Percentiles rank a stretch among this genome's conserved stretches.
Conservation (phyloP, 106 monocot species). For the Narthecium ossifragum region DNA sequence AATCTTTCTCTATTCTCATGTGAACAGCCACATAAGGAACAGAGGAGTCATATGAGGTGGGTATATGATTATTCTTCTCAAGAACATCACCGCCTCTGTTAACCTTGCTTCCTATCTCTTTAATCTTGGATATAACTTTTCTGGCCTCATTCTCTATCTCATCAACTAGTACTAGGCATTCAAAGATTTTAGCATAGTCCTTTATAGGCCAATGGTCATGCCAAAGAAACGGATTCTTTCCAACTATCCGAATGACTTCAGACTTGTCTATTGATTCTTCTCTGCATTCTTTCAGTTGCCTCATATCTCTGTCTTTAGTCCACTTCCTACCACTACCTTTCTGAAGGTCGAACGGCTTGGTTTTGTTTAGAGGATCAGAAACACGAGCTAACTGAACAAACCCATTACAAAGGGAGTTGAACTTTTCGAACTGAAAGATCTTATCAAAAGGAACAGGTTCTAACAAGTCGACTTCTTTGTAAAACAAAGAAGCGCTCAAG, state of each 20-base stretch:
- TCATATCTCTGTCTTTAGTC: constrained; percentile 77
- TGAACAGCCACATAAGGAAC: constrained; percentile 82
- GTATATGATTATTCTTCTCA: background rate
- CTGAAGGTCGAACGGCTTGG: constrained; percentile 44
- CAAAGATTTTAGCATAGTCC: constrained; percentile 74
- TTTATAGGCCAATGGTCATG: constrained; percentile 92
- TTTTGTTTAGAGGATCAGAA: constrained; percentile 48
- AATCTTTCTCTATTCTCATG: constrained; percentile 96
- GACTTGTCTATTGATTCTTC: constrained; percentile 27
- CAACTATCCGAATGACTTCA: constrained; percentile 59
- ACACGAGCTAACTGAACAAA: constrained; percentile 51
- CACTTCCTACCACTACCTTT: constrained; percentile 97
- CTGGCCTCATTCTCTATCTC: constrained; percentile 67
- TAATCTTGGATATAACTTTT: constrained; percentile 66
- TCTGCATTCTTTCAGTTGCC: constrained; percentile 45
- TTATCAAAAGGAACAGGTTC: constrained; percentile 73
- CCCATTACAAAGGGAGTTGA: constrained; percentile 61
- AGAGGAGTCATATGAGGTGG: background rate
- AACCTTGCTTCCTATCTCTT: constrained; percentile 22
- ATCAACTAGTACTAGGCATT: constrained; percentile 60
- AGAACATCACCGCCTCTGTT: constrained; percentile 5
- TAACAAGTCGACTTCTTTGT: constrained; percentile 77
- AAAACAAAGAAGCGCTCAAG: constrained; percentile 77
- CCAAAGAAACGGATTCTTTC: constrained; percentile 91
- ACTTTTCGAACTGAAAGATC: constrained; percentile 67